Evolutionary conservation across 768 basidiomycete genomes (phyloP).

Genomic region (Lentinula lateritia): DNA sequence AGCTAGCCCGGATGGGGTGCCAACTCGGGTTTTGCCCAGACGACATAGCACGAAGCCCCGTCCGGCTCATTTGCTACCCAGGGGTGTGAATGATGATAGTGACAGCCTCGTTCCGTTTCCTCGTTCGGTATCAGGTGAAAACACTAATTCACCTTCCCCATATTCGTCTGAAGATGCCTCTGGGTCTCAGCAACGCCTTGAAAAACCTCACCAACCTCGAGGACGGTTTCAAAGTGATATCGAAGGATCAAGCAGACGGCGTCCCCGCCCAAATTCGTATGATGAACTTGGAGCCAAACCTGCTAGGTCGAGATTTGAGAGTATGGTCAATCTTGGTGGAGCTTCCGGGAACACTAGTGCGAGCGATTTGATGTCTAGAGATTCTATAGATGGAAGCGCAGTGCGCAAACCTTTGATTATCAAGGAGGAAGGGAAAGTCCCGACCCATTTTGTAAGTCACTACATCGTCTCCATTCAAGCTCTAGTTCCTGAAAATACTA

Average conservation of each 20-base stretch:
- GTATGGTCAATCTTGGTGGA: constrained; percentile 60
- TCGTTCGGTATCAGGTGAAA: constrained; percentile 49
- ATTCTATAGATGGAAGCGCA: constrained; percentile 59
- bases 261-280: constrained; percentile 58
- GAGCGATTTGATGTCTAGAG: constrained; percentile 60
- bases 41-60: constrained; percentile 55
- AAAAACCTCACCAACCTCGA: constrained; percentile 41
- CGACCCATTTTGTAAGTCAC: constrained; percentile 74
- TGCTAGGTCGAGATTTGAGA: constrained; percentile 62
- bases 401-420: constrained; percentile 69
- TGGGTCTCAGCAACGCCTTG: constrained; percentile 13
- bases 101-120: constrained; percentile 61
- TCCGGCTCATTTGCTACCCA: constrained; percentile 42
- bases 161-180: constrained; percentile 31
- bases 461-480: not conserved
- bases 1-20: constrained; percentile 49
- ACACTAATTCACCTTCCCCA: constrained; percentile 34
- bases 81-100: constrained; percentile 26
- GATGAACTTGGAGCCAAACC: constrained; percentile 58
- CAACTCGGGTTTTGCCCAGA: constrained; percentile 45
- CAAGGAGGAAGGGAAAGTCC: constrained; percentile 73
- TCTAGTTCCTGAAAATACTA: not conserved
- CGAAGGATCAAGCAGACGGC: constrained; percentile 51
- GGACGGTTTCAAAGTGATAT: constrained; percentile 74
- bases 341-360: constrained; percentile 46